A percentile compares a stretch with the other conserved stretches of the same genome.
Conservation (phyloP, 2,329 filamentous ascomycete genomes). For the Pseudogymnoascus sp. region DNA sequence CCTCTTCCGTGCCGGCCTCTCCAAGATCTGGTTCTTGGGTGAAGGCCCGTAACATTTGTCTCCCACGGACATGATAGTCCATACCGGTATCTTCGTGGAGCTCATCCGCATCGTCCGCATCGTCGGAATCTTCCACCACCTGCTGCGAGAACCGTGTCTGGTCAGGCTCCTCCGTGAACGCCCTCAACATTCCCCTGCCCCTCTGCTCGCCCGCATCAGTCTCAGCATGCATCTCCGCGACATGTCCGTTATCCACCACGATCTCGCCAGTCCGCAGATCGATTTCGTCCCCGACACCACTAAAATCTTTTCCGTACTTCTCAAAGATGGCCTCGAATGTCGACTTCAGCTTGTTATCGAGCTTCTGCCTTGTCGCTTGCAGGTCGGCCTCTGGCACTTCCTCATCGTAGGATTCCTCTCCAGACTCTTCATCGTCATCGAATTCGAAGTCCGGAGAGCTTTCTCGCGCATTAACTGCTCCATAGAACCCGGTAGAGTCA, state of each 20-base stretch:
- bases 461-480: background rate
- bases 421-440: slow-evolving; percentile 6
- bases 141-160: background rate
- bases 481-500: background rate
- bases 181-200: slow-evolving; percentile 12
- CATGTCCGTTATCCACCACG: slow-evolving; percentile 84
- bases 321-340: slow-evolving; percentile 81
- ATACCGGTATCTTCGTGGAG: slow-evolving; percentile 16
- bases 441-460: background rate
- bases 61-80: background rate
- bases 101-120: slow-evolving; percentile 20
- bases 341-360: slow-evolving; percentile 67
- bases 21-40: background rate
- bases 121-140: slow-evolving; percentile 14
- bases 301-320: slow-evolving; percentile 80
- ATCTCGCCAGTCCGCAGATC: slow-evolving; percentile 74
- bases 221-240: slow-evolving; percentile 54
- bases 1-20: background rate
- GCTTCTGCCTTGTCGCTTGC: slow-evolving; percentile 52
- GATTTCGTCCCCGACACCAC: slow-evolving; percentile 79
- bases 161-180: slow-evolving; percentile 15
- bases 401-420: slow-evolving; percentile 29
- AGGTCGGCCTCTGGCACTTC: slow-evolving; percentile 50
- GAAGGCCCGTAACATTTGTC: background rate
- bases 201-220: slow-evolving; percentile 36